Percentiles rank a stretch among this genome's conserved stretches.
These are phyloP conservation scores for Eucalyptus decipiens DNA, from an alignment of 345 rosid genomes.

Conservation along the genomic window DNA sequence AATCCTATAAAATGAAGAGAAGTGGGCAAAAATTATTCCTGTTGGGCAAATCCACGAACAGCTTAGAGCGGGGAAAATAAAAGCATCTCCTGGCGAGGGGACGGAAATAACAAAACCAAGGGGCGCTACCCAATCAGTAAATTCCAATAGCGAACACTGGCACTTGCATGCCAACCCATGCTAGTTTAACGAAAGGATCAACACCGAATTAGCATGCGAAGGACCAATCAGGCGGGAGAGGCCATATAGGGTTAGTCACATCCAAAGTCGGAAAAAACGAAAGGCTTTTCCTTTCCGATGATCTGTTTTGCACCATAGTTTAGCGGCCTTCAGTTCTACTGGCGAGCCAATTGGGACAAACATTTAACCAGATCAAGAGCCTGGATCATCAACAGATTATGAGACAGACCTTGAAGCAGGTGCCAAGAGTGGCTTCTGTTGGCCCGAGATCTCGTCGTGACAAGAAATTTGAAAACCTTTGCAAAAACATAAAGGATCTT, in stretches of 20 bases:
- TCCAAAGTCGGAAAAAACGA: background rate
- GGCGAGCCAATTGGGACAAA: background rate
- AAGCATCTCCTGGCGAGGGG: background rate
- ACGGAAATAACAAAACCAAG: background rate
- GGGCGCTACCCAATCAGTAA: background rate
- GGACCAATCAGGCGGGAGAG: background rate
- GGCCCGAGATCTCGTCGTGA: rapidly evolving
- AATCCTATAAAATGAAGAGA: background rate
- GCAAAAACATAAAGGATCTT: no score
- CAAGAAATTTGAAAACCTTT: background rate
- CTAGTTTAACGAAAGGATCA: background rate
- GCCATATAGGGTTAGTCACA: background rate
- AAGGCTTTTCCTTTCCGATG: background rate
- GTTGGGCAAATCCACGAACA: background rate
- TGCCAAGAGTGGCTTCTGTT: background rate
- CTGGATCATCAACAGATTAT: background rate
- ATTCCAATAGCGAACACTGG: background rate
- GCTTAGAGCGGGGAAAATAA: background rate
- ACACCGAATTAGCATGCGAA: background rate
- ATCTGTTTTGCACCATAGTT: background rate
- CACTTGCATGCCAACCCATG: background rate
- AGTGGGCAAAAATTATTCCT: background rate
- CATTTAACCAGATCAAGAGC: background rate
- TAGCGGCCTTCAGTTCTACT: background rate
- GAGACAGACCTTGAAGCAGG: background rate